These are phyloP conservation scores for Guyanaporus albipodus DNA, from an alignment of 768 basidiomycete species.

Conservation along the genomic window DNA sequence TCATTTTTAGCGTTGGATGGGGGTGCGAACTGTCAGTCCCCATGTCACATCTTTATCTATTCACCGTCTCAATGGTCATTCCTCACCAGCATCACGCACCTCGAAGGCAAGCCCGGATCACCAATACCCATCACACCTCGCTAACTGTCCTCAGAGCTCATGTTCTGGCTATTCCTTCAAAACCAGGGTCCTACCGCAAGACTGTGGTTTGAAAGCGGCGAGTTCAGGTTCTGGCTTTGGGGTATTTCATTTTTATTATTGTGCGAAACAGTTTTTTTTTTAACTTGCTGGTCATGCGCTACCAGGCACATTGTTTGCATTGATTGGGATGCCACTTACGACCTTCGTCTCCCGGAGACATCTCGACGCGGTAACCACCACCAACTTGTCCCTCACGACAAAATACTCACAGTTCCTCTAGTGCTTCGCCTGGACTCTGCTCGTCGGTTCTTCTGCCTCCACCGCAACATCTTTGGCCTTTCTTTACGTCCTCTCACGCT, in stretches of 20 bases:
- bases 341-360: constrained; percentile 55
- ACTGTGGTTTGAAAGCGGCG: constrained; percentile 78
- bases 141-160: constrained; percentile 49
- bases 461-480: constrained; percentile 66
- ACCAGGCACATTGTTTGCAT: constrained; percentile 57
- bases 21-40: constrained; percentile 61
- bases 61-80: background rate
- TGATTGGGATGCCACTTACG: constrained; percentile 71
- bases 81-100: constrained; percentile 60
- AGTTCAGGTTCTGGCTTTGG: constrained; percentile 68
- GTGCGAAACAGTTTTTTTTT: constrained; percentile 1
- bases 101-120: constrained; percentile 54
- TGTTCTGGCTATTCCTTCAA: constrained; percentile 81
- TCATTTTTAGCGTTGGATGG: constrained; percentile 72
- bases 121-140: background rate
- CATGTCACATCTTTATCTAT: background rate
- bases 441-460: constrained; percentile 64
- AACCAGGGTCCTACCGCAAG: constrained; percentile 69
- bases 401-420: constrained; percentile 27
- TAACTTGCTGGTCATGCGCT: constrained; percentile 13
- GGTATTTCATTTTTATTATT: constrained; percentile 37
- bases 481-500: constrained; percentile 65
- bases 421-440: constrained; percentile 73
- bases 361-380: constrained; percentile 48
- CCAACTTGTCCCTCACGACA: background rate